Evolutionary conservation across 306 rosid species (phyloP).

Genomic region (Castanopsis chinensis): DNA sequence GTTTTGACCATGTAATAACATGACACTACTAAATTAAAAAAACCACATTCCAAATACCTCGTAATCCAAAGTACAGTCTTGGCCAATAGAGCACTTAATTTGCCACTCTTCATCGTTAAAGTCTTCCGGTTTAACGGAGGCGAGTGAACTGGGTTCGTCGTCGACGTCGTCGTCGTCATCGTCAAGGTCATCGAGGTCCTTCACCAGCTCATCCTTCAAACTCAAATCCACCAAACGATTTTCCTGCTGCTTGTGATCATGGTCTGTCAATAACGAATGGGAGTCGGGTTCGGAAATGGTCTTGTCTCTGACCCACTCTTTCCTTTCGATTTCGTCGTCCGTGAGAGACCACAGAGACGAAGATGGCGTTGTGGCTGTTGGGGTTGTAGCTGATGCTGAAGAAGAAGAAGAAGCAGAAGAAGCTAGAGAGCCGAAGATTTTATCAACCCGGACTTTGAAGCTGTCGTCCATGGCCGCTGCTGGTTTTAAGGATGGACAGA

Average conservation of each 20-base stretch:
- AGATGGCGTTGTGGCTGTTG: slow-evolving; percentile 9
- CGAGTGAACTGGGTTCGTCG: slow-evolving; percentile 16
- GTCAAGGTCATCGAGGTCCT: slow-evolving; percentile 56
- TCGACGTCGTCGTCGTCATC: slow-evolving; percentile 31
- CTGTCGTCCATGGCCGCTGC: slow-evolving; percentile 49
- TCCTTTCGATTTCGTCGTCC: slow-evolving; percentile 58
- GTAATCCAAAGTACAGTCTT: slow-evolving; percentile 75
- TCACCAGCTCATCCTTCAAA: slow-evolving; percentile 26
- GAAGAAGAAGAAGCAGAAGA: slow-evolving; percentile 21
- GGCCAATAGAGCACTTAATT: slow-evolving; percentile 72
- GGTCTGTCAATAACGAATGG: slow-evolving; percentile 6
- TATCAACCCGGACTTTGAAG: slow-evolving; percentile 55
- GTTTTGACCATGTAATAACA: no score
- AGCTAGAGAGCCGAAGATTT: slow-evolving; percentile 42
- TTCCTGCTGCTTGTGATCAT: neutral
- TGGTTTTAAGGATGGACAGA: neutral
- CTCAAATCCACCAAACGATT: slow-evolving; percentile 5
- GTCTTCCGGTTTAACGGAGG: slow-evolving; percentile 51
- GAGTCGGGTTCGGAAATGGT: slow-evolving; percentile 34
- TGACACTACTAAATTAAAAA: neutral
- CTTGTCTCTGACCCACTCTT: slow-evolving; percentile 43
- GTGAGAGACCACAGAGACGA: slow-evolving; percentile 73
- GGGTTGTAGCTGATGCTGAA: neutral
- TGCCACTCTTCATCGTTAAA: slow-evolving; percentile 84
- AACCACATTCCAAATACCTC: slow-evolving; percentile 47